Evolutionary conservation across 169 alveolate genomes (phyloP), one percentile per base, ranked within the genome.

Genomic region (Plasmodium adleri): DNA sequence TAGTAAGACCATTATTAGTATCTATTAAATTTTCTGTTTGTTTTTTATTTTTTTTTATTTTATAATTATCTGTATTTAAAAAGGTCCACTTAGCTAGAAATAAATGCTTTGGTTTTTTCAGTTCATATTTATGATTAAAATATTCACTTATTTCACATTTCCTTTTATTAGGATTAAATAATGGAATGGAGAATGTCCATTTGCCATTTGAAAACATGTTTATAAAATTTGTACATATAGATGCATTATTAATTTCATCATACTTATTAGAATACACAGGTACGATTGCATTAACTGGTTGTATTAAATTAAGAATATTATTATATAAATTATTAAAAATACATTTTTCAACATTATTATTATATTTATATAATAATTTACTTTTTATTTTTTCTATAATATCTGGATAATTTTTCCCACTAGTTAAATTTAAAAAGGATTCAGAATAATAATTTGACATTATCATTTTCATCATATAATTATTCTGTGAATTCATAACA

Each of bases 51-150:
- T 74, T 74, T 50, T 59, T 74, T 24, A 74, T 60, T 15, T 74
- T 74, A 43, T 74, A 74, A 60, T 74, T 74, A 10, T 74, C 88
- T 7, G 73, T 60, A 52, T 74, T 60, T 3, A 74, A 64, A 6
- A 74, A 39, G 4, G 50, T 32, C 88, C 88, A 74, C 64, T 74
- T 58, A 6, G 59, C 88, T 15, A 74, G 39, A 67, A 74, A 74
- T 15, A 60, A 39, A 43, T 74, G 68, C 63, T 60, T 74, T 1
- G 88, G 88, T 12, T 74, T 74, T 47, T 74, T 74, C 58, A 74
- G 22, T 59, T 74, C 88, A 47, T 74, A 74, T 13, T 59, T 24
- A 49, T 74, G 72, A 50, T 59, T 32, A 24, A 74, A 74, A 45
- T 74, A 74, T 28, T 43, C 59, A 60, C 74, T 74, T 5, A 74